Base-by-base conservation (phyloP, 2,329 filamentous ascomycete genomes). In the Phyllosticta paracitricarpa region DNA sequence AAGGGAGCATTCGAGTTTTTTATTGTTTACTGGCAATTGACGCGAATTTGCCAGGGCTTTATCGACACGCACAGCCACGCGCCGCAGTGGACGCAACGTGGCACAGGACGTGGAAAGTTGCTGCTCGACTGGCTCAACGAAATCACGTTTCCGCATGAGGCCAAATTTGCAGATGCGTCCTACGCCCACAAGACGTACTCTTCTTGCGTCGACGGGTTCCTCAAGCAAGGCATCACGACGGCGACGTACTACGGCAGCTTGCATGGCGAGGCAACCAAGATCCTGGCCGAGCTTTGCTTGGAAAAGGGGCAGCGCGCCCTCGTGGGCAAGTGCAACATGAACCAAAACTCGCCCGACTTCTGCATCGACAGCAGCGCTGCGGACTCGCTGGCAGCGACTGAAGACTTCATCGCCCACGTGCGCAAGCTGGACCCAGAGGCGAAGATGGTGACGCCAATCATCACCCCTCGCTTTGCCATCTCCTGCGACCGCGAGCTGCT, bases 21-120 rank as follows among this genome's bases (percentile, higher is more conserved):
- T 40, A 17, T 12, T 4, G 10, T 30, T 30, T 8, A 40, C 12
- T 12, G 4, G 33, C 4, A 10, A 40, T 40, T 40, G 33, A 40
- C 14, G 10, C 28, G 9, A 30, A 8, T 12, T 12, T 40, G 8
- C 7, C 33, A 40, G 33, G 82, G 83, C 53, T 81, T 85, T 66
- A 75, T 88, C 59, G 85, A 88, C 73, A 87, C 84, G 1, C 86
- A 88, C 70, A 86, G 86, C 63, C 86, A 89, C 67, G 85, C 86
- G 0, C 85, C 85, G 2, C 79, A 81, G 70, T 81, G 76, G 75
- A 71, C 76, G 24, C 77, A 78, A 63, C 73, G 77, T 19, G 77
- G 77, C 5, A 68, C 75, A 2, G 77, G 77, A 4, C 74, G 75
- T 58, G 76, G 76, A 6, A 56, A 57, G 33, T 33, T 51, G 55